These are phyloP conservation scores for Xylariaceae sp. DNA, from an alignment of 2,329 filamentous ascomycete species.

Conservation along the genomic window DNA sequence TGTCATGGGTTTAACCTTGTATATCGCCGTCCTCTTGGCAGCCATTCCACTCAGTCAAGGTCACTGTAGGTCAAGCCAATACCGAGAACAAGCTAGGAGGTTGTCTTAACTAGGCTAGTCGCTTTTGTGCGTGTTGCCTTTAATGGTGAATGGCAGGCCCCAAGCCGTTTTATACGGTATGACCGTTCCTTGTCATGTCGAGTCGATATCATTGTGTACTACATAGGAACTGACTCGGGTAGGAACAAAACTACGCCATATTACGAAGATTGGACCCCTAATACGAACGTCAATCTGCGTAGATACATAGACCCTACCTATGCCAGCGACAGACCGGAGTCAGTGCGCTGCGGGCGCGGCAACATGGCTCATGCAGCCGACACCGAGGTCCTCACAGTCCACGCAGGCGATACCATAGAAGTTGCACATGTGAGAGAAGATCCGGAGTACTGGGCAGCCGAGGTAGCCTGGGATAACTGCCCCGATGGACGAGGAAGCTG, in stretches of 20 bases:
- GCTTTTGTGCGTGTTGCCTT: conserved; percentile 9
- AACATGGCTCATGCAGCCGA: conserved; percentile 17
- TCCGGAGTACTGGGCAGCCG: background rate
- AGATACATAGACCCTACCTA: conserved; percentile 7
- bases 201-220: background rate
- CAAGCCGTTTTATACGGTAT: conserved; percentile 8
- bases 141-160: conserved; percentile 8
- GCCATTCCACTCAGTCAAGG: background rate
- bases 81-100: no score
- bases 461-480: conserved; percentile 3
- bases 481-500: conserved; percentile 4
- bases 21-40: background rate
- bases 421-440: conserved; percentile 1
- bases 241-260: conserved; percentile 9
- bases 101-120: background rate
- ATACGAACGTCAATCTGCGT: background rate
- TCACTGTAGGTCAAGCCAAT: background rate
- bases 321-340: conserved; percentile 4
- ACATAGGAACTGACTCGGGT: background rate
- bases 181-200: background rate
- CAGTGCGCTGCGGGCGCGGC: conserved; percentile 23
- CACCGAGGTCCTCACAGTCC: conserved; percentile 22
- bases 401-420: conserved; percentile 18
- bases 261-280: background rate
- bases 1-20: background rate